These are phyloP conservation scores for Sporothrix variecibatus DNA, from an alignment of 2,329 filamentous ascomycete genomes.

Conservation along the genomic window DNA sequence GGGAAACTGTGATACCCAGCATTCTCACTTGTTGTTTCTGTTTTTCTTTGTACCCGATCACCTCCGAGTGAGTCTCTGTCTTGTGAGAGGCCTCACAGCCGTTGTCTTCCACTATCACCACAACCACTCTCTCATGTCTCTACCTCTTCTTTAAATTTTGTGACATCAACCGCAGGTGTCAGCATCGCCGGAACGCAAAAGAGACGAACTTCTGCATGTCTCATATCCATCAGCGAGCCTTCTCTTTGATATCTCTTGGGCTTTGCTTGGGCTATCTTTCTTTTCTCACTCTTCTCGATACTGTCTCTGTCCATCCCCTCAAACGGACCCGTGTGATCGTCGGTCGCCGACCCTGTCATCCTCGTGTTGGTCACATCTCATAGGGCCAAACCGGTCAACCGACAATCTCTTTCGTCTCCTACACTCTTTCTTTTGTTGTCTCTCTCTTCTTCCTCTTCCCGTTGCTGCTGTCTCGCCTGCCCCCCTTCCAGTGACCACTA, in stretches of 20 bases:
- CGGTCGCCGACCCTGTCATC: slow-evolving; percentile 2
- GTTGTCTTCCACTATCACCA: neutral
- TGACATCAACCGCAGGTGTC: neutral
- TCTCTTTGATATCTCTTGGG: neutral
- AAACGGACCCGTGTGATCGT: neutral
- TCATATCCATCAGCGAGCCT: neutral
- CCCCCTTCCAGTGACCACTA: neutral
- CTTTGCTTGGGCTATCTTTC: neutral
- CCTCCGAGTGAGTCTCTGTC: neutral
- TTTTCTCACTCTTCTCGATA: neutral
- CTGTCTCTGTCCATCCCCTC: neutral
- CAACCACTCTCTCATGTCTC: neutral
- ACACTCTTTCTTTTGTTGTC: neutral
- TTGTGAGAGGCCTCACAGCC: neutral
- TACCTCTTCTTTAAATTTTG: neutral
- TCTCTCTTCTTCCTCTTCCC: neutral
- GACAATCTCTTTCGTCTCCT: slow-evolving; percentile 11
- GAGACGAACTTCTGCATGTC: slow-evolving; percentile 9
- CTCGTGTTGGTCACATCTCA: slow-evolving; percentile 10
- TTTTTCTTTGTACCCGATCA: neutral
- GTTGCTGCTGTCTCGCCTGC: neutral
- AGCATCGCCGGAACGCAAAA: neutral
- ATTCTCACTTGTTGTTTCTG: slow-evolving; percentile 2
- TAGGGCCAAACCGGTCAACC: neutral
- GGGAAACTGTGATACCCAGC: neutral